Evolutionary conservation across 1,284 basidiomycete genomes (phyloP), one percentile per base, ranked within the genome.

Genomic region (Cystobasidium slooffiae): DNA sequence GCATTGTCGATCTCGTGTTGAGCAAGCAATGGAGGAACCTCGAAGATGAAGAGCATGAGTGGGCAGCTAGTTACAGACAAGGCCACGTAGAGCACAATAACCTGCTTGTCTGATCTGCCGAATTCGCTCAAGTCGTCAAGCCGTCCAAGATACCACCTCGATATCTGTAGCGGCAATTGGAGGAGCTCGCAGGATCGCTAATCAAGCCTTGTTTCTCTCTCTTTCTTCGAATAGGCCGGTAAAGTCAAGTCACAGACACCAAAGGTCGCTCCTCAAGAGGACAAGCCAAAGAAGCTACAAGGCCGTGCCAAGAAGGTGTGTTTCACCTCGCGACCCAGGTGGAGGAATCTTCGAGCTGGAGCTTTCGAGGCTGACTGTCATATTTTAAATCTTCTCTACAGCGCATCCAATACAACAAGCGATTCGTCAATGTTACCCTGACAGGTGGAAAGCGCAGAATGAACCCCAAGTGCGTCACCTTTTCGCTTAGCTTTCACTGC

Each of bases 211-310:
- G 31, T 8, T 51, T 20, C 51, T 47, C 16, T 43, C 39, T 14
- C 58, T 47, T 7, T 43, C 39, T 14, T 47, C 20, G 3, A 10
- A 62, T 41, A 96, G 89, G 95, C 94, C 85, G 79, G 79, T 86
- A 97, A 98, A 90, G 95, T 98, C 89, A 97, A 93, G 87, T 93
- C 91, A 81, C 94, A 97, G 86, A 91, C 90, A 82, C 95, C 95
- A 81, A 96, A 96, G 86, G 76, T 77, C 70, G 76, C 62, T 47
- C 63, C 68, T 44, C 74, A 76, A 55, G 76, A 75, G 68, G 75
- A 77, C 75, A 75, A 75, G 75, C 76, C 76, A 22, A 76, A 75
- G 70, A 67, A 65, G 70, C 70, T 65, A 44, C 70, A 73, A 31
- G 64, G 64, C 39, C 64, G 64, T 43, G 64, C 64, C n/a, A 75